Percentiles rank a stretch among this genome's conserved stretches.
Evolutionary conservation across 345 rosid genomes (phyloP).

Genomic region (Erysimum cheiranthoides): DNA sequence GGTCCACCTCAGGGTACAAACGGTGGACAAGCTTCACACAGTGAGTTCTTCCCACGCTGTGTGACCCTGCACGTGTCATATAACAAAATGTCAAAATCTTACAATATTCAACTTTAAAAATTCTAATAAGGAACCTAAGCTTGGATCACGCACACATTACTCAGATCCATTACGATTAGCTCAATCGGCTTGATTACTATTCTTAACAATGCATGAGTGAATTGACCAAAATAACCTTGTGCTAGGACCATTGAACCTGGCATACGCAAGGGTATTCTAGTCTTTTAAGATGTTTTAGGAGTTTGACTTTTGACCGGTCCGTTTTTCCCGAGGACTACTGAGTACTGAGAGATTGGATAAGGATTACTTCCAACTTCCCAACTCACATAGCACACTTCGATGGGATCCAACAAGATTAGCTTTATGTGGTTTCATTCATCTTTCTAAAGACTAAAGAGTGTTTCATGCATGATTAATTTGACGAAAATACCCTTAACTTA

Average conservation of each 20-base stretch:
- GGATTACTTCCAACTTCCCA: not conserved
- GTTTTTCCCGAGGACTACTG: too few species aligned
- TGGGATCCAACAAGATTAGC: not conserved
- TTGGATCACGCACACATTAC: not conserved
- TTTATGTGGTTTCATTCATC: not conserved
- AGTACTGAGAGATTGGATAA: not conserved
- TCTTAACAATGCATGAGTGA: not conserved
- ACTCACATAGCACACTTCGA: conserved; percentile 17
- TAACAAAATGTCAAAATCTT: conserved; percentile 28
- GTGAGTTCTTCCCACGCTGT: conserved; percentile 97
- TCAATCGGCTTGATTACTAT: not conserved
- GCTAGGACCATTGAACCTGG: not conserved
- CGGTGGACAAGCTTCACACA: conserved; percentile 93
- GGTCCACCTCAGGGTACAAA: conserved; percentile 86
- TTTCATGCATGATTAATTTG: conserved; percentile 5
- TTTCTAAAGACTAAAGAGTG: not conserved
- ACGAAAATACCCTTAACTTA: conserved; percentile 10
- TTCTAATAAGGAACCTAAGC: conserved; percentile 1
- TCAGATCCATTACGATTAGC: not conserved
- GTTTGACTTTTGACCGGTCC: too few species aligned
- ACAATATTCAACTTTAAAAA: not conserved
- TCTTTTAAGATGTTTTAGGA: not conserved
- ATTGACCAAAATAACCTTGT: conserved; percentile 15
- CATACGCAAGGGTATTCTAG: not conserved
- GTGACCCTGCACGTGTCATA: conserved; percentile 61